Evolutionary conservation across 495 filamentous ascomycete genomes (phyloP).

Genomic region (Penicillium ochrochloron): DNA sequence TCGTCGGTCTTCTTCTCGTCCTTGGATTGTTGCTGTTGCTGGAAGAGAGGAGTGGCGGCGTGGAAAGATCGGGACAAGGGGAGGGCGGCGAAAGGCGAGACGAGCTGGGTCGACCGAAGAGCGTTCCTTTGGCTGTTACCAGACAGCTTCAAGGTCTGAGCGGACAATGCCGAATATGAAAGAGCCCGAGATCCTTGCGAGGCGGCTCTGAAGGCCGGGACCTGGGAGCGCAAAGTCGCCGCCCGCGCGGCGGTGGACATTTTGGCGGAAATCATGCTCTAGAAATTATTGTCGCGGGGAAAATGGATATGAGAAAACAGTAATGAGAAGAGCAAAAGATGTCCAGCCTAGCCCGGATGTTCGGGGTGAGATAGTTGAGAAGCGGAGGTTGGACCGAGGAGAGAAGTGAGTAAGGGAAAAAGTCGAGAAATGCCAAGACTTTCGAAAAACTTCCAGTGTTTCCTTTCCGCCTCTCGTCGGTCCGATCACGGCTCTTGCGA

Average conservation of each 20-base stretch:
- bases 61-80: conserved; percentile 51
- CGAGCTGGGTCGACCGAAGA: conserved; percentile 34
- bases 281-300: conserved; percentile 10
- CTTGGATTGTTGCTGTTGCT: conserved; percentile 47
- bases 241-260: conserved; percentile 49
- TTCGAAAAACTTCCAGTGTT: conserved; percentile 51
- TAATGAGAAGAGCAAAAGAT: conserved; percentile 20
- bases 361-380: conserved; percentile 34
- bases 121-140: conserved; percentile 13
- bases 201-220: conserved; percentile 46
- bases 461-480: conserved; percentile 41
- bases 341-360: conserved; percentile 36
- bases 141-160: conserved; percentile 21
- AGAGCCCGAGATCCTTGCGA: conserved; percentile 59
- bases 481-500: conserved; percentile 36
- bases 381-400: conserved; percentile 30
- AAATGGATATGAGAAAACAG: conserved; percentile 15
- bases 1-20: conserved; percentile 49
- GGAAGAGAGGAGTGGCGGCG: conserved; percentile 40
- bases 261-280: conserved; percentile 51
- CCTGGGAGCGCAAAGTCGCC: conserved; percentile 46
- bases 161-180: conserved; percentile 36
- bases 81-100: conserved; percentile 46
- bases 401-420: conserved; percentile 43
- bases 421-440: conserved; percentile 51